Conservation (phyloP, 208 protist species). For the Plasmodiophora brassicae region DNA sequence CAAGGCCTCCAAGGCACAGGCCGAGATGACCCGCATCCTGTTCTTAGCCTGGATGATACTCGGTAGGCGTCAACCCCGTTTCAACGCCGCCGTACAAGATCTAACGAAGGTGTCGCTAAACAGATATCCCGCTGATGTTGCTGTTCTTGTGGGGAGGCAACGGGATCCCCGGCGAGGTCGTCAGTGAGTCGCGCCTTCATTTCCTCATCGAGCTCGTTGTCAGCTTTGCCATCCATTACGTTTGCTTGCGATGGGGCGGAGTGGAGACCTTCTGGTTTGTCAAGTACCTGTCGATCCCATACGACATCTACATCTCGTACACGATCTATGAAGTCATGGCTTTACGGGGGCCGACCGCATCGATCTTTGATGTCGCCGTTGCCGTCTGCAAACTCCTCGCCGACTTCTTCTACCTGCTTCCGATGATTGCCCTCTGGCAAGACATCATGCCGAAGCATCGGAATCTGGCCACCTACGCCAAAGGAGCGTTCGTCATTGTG, state of each 20-base stretch:
- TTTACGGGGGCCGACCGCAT: neutral
- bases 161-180: neutral
- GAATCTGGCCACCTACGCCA: neutral
- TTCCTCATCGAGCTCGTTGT: conserved; percentile 4
- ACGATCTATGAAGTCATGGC: neutral
- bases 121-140: neutral
- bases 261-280: neutral
- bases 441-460: neutral
- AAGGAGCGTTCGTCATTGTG: neutral
- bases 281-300: conserved; percentile 19
- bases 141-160: neutral
- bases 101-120: too few species aligned
- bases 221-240: neutral
- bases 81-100: too few species aligned
- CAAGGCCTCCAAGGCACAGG: neutral
- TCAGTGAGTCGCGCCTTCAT: neutral
- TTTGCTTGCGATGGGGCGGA: neutral
- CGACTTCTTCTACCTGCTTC: neutral
- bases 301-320: conserved; percentile 20
- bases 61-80: too few species aligned
- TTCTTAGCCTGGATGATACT: neutral
- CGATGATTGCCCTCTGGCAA: neutral
- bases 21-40: neutral
- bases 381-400: neutral
- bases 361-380: neutral